A percentile compares a stretch with the other conserved stretches of the same genome.
phyloP scores from a whole-genome alignment of 345 rosid genomes.

The Theobroma cacao region DNA sequence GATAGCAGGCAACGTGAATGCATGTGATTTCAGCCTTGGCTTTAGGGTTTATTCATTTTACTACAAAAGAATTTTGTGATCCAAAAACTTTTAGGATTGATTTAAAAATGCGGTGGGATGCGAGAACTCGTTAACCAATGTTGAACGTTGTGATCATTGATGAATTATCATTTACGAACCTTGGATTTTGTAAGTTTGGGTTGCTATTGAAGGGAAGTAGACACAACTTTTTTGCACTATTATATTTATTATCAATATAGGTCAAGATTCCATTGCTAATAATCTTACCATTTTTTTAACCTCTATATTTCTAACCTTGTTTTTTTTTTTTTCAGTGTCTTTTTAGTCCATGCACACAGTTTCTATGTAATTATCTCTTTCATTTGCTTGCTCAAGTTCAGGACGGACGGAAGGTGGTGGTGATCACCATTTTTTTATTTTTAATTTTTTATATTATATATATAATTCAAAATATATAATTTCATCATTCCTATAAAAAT shows the following conservation, averaged over 20 bases:
- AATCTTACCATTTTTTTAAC: no score
- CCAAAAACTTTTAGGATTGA: constrained; percentile 4
- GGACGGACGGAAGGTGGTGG: no score
- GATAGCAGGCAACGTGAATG: constrained; percentile 24
- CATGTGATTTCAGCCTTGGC: constrained; percentile 36
- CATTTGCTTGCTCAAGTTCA: not conserved
- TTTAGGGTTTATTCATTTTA: constrained; percentile 23
- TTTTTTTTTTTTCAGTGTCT: no score
- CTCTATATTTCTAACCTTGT: not conserved
- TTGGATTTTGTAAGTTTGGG: not conserved
- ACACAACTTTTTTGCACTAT: not conserved
- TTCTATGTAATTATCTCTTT: no score
- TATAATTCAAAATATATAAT: no score
- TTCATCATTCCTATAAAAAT: no score
- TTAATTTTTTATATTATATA: no score
- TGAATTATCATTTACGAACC: not conserved
- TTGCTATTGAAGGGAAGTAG: not conserved
- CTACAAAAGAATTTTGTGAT: constrained; percentile 19
- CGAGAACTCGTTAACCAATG: constrained; percentile 10
- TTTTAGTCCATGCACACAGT: not conserved
- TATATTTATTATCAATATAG: no score
- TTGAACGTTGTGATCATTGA: not conserved
- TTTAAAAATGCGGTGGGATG: not conserved
- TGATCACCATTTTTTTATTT: no score
- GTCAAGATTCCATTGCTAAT: not conserved